These are phyloP conservation scores for Phytopythium boreale DNA, from an alignment of 352 stramenopile genomes.

Conservation along the genomic window DNA sequence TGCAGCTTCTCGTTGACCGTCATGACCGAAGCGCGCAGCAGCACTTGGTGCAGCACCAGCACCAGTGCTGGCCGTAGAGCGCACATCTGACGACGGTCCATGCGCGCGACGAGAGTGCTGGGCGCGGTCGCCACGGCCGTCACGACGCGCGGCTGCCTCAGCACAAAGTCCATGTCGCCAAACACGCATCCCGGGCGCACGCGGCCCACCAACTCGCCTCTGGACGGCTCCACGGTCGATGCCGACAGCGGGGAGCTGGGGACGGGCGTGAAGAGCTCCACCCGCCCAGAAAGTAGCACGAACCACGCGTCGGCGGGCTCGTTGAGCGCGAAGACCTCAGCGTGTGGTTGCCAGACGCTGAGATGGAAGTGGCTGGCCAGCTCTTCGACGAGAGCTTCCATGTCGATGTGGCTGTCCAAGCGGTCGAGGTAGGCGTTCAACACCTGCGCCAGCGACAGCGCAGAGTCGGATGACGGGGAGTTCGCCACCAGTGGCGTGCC, in stretches of 20 bases:
- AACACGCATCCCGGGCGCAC: constrained; percentile 58
- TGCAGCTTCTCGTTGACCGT: constrained; percentile 48
- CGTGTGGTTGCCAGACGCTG: constrained; percentile 26
- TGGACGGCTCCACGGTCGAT: constrained; percentile 11
- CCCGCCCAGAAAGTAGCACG: constrained; percentile 46
- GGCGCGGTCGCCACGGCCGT: constrained; percentile 36
- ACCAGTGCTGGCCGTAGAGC: constrained; percentile 37
- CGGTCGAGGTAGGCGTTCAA: constrained; percentile 40
- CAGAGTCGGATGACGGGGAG: constrained; percentile 16
- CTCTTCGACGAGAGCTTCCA: constrained; percentile 19
- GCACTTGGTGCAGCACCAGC: constrained; percentile 49
- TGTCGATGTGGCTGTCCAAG: constrained; percentile 12
- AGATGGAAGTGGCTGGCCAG: constrained; percentile 34
- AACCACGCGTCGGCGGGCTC: constrained; percentile 44
- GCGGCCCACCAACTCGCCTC: constrained; percentile 40
- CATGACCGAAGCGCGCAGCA: constrained; percentile 58
- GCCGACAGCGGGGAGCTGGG: constrained; percentile 14
- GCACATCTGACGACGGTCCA: constrained; percentile 31
- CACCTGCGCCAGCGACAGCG: constrained; percentile 37
- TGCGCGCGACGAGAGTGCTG: constrained; percentile 36
- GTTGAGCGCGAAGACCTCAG: constrained; percentile 35
- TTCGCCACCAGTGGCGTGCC: constrained; percentile 19
- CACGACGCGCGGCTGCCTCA: constrained; percentile 43
- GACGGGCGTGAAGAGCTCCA: constrained; percentile 34
- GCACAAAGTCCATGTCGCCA: constrained; percentile 64